Conservation (phyloP, 2,329 filamentous ascomycete species). For the Paraconiothyrium brasiliense region DNA sequence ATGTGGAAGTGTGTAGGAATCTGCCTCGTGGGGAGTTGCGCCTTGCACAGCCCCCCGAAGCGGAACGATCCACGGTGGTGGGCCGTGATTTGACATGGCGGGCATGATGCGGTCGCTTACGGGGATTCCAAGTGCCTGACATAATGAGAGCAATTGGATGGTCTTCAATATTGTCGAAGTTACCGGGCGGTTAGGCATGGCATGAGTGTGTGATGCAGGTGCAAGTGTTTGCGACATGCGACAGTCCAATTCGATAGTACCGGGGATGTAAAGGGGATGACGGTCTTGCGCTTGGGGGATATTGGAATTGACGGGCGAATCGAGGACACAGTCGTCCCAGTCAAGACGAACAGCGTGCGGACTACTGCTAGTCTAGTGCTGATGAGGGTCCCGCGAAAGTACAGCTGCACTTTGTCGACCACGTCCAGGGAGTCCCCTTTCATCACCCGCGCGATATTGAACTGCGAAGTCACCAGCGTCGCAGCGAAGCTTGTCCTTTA, state of each 20-base stretch:
- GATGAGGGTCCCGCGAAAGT: slow-evolving; percentile 2
- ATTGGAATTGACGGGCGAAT: not conserved
- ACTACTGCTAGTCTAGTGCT: slow-evolving; percentile 5
- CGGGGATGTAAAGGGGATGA: not conserved
- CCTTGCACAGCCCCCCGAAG: slow-evolving; percentile 33
- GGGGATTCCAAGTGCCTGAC: not conserved
- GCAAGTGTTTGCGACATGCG: not conserved
- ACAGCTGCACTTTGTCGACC: not conserved
- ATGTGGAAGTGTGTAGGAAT: slow-evolving; percentile 23
- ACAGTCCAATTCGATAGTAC: not conserved
- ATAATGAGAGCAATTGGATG: slow-evolving; percentile 6
- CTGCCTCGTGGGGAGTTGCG: slow-evolving; percentile 36
- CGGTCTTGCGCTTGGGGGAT: not conserved
- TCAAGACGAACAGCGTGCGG: slow-evolving; percentile 2
- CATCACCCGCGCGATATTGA: not conserved
- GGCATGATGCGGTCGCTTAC: not conserved
- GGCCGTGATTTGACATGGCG: slow-evolving; percentile 3
- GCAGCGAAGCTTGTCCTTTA: not conserved
- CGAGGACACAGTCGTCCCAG: not conserved
- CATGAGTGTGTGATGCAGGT: not conserved
- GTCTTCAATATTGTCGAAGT: not conserved
- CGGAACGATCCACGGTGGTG: slow-evolving; percentile 4
- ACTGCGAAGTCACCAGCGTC: not conserved
- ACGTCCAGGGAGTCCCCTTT: not conserved
- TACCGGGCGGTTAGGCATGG: slow-evolving; percentile 8